phyloP scores from a whole-genome alignment of 345 rosid species.

The Mangifera indica region DNA sequence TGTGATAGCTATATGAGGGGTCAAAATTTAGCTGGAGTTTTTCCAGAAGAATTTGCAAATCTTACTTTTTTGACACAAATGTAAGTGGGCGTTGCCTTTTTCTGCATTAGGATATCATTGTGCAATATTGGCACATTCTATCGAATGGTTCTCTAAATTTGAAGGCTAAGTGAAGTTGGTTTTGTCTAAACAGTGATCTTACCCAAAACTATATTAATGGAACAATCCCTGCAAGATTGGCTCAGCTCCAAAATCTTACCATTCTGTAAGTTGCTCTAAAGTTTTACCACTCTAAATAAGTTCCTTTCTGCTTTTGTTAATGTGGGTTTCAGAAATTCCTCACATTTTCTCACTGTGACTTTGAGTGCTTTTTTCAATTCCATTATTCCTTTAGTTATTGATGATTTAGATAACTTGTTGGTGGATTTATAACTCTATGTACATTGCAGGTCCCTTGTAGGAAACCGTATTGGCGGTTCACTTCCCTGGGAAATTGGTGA shows the following conservation, averaged over 20 bases:
- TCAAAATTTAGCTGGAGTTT: slow-evolving; percentile 51
- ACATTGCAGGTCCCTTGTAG: slow-evolving; percentile 47
- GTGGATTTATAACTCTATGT: background rate
- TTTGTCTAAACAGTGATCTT: slow-evolving; percentile 55
- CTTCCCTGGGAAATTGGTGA: slow-evolving; percentile 61
- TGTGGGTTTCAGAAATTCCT: background rate
- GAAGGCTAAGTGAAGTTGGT: background rate
- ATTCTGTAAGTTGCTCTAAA: slow-evolving; percentile 41
- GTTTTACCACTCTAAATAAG: background rate
- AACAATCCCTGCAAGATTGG: slow-evolving; percentile 55
- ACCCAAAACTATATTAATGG: slow-evolving; percentile 70
- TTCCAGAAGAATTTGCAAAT: slow-evolving; percentile 65
- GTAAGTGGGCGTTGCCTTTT: slow-evolving; percentile 37
- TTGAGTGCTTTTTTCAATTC: background rate
- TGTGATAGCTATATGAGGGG: slow-evolving; percentile 50
- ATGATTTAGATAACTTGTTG: background rate
- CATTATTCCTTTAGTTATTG: background rate
- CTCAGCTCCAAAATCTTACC: slow-evolving; percentile 45
- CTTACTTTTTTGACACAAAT: slow-evolving; percentile 51
- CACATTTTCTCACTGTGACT: background rate
- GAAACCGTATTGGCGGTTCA: slow-evolving; percentile 65
- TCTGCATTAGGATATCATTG: background rate
- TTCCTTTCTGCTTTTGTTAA: slow-evolving; percentile 3
- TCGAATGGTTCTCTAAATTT: background rate
- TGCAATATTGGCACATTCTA: background rate